Evolutionary conservation across 2,329 filamentous ascomycete genomes (phyloP).

Genomic region (Polychaeton citri): DNA sequence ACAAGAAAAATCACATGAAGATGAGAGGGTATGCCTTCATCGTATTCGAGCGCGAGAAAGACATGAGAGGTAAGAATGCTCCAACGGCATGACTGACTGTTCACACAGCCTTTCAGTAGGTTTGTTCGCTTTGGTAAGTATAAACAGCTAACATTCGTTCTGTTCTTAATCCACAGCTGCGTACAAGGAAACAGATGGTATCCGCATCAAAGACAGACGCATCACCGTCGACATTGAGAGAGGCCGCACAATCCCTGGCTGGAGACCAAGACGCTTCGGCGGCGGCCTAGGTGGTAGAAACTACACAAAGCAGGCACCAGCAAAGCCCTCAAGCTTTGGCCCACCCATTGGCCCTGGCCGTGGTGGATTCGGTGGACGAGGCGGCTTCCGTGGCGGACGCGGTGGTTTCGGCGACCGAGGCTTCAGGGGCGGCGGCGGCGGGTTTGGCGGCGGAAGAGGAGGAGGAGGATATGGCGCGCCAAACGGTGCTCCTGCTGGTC

Average conservation of each 20-base stretch:
- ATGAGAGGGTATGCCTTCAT: conserved; percentile 92
- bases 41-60: conserved; percentile 91
- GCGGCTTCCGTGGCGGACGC: conserved; percentile 23
- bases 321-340: conserved; percentile 46
- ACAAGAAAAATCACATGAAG: conserved; percentile 50
- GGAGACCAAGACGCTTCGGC: conserved; percentile 82
- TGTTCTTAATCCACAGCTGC: conserved; percentile 58
- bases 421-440: conserved; percentile 10
- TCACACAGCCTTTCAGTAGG: not conserved
- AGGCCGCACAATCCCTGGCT: conserved; percentile 83
- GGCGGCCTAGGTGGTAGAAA: conserved; percentile 84
- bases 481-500: conserved; percentile 36
- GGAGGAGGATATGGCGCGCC: conserved; percentile 29
- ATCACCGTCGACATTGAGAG: conserved; percentile 94
- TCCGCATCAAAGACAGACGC: conserved; percentile 81
- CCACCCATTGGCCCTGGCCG: conserved; percentile 43
- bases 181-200: conserved; percentile 75
- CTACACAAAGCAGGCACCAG: conserved; percentile 70
- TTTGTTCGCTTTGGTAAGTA: not conserved
- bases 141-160: conserved; percentile 12
- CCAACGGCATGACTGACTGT: not conserved
- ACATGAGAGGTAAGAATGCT: conserved; percentile 82
- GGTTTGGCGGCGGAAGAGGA: conserved; percentile 37
- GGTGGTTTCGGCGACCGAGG: conserved; percentile 26
- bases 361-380: conserved; percentile 44